Evolutionary conservation across 306 rosid genomes (phyloP).

Genomic region (Glycyrrhiza uralensis): DNA sequence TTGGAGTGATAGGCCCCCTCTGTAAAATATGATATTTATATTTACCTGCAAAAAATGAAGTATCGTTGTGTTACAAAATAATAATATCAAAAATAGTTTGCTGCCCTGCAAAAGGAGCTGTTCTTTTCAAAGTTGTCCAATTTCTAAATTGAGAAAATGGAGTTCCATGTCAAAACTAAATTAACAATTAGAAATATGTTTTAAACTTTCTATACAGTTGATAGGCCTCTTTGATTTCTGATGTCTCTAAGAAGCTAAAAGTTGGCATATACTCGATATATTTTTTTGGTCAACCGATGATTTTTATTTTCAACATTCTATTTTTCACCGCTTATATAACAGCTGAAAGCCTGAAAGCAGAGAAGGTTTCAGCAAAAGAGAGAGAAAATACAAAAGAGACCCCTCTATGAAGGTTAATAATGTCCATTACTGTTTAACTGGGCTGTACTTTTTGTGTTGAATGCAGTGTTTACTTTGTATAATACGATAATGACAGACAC

Average conservation of each 20-base stretch:
- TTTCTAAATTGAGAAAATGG: conserved; percentile 5
- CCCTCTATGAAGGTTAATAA: neutral
- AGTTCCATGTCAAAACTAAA: neutral
- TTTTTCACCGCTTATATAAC: neutral
- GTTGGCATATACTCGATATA: neutral
- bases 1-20: neutral
- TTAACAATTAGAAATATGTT: neutral
- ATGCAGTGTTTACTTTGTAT: too few relatives aligned
- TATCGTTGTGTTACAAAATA: neutral
- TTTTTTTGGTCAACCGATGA: too few relatives aligned
- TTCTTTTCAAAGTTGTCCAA: conserved; percentile 13
- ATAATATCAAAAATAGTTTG: neutral
- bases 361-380: neutral
- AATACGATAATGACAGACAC: too few relatives aligned
- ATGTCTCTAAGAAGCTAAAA: too few relatives aligned
- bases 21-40: conserved; percentile 24
- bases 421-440: neutral
- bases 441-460: too few relatives aligned
- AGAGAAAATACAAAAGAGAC: neutral
- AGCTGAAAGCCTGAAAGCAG: neutral
- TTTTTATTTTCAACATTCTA: neutral
- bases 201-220: neutral
- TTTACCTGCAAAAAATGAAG: conserved; percentile 7
- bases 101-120: conserved; percentile 20
- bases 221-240: neutral